Percentiles rank a stretch among this genome's conserved stretches.
These are phyloP conservation scores for Arabidopsis suecica DNA, from an alignment of 345 rosid genomes.

Conservation along the genomic window DNA sequence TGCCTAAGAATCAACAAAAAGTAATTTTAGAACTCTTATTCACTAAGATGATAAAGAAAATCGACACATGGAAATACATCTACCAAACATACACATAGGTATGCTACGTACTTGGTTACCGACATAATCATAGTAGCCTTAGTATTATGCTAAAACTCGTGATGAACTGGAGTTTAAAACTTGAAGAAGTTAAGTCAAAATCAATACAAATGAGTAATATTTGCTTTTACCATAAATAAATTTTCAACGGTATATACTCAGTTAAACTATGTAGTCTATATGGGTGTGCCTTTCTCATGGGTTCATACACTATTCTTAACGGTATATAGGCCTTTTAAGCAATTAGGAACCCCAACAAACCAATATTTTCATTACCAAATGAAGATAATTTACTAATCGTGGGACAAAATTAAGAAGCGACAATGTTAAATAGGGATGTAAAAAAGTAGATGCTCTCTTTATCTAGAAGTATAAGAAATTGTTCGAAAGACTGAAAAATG, in stretches of 20 bases:
- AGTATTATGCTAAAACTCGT: background rate
- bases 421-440: background rate
- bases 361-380: background rate
- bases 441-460: background rate
- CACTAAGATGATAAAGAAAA: background rate
- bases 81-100: conserved; percentile 5
- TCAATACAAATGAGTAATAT: background rate
- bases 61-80: background rate
- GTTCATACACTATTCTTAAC: background rate
- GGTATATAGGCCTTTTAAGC: background rate
- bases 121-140: background rate
- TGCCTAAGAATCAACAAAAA: conserved; percentile 51
- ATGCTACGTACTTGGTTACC: background rate
- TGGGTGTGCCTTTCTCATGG: background rate
- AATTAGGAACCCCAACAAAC: background rate
- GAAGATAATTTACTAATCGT: background rate
- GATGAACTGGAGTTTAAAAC: background rate
- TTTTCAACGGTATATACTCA: background rate
- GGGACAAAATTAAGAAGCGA: background rate
- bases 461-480: background rate
- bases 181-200: background rate
- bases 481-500: background rate
- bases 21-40: background rate
- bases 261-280: background rate
- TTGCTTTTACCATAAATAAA: background rate